phyloP scores from a whole-genome alignment of 208 protist species.

The Entamoeba dispar region DNA sequence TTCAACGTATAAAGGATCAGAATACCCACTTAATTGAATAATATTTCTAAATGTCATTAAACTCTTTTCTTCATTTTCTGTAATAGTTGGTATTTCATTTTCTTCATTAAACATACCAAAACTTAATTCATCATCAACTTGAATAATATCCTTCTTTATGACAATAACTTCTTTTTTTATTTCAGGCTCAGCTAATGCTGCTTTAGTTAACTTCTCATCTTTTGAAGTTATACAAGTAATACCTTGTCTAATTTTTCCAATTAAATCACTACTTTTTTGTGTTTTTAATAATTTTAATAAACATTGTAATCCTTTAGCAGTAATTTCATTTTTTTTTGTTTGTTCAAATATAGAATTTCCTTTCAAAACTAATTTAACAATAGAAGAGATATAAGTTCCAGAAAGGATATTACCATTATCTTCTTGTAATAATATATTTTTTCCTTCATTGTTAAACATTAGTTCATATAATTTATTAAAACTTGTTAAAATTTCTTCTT shows the following conservation, averaged over 20 bases:
- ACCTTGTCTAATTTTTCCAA: neutral
- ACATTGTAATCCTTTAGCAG: neutral
- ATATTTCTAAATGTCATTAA: neutral
- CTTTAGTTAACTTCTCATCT: neutral
- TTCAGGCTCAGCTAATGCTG: neutral
- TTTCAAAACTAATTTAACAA: neutral
- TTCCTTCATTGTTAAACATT: neutral
- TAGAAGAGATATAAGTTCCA: neutral
- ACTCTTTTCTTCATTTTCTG: neutral
- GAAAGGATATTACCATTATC: neutral
- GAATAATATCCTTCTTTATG: neutral
- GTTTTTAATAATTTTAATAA: neutral
- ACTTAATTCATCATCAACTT: neutral
- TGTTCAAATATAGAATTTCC: neutral
- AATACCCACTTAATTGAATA: neutral
- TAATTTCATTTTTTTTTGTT: neutral
- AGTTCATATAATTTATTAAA: neutral
- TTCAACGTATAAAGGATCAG: neutral
- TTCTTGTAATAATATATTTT: neutral
- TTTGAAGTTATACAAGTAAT: neutral
- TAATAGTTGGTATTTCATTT: neutral
- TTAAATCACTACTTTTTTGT: neutral
- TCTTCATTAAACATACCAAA: neutral
- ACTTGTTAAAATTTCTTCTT: neutral
- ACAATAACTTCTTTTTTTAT: neutral